These are phyloP conservation scores for Collybia mongolica DNA, from an alignment of 768 basidiomycete species.

Conservation along the genomic window DNA sequence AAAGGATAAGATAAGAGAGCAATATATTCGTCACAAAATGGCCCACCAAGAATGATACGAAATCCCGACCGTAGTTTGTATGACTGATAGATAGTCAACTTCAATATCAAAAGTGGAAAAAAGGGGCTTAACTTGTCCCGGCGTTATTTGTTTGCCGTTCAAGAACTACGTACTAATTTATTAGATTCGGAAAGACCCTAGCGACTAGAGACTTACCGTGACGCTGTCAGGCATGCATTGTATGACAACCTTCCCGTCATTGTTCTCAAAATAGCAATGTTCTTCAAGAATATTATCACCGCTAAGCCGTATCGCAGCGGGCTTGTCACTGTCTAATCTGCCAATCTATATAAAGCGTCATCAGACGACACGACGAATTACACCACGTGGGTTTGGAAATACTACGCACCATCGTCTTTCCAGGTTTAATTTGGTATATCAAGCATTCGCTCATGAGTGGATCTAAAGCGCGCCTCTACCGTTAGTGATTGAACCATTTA, in stretches of 20 bases:
- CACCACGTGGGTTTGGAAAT: constrained; percentile 3
- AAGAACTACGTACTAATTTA: constrained; percentile 58
- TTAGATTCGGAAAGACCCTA: too few relatives aligned
- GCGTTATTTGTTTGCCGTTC: constrained; percentile 85
- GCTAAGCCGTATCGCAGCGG: constrained; percentile 87
- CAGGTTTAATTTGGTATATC: constrained; percentile 89
- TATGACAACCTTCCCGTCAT: constrained; percentile 80
- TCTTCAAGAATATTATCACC: constrained; percentile 90
- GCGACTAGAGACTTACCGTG: constrained; percentile 53
- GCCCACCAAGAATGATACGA: constrained; percentile 90
- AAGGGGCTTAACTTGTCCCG: constrained; percentile 61
- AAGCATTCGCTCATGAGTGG: constrained; percentile 96
- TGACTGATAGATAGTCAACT: constrained; percentile 36
- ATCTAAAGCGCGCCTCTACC: constrained; percentile 44
- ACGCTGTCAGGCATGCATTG: constrained; percentile 78
- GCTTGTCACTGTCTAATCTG: constrained; percentile 77
- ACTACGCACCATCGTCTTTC: constrained; percentile 66
- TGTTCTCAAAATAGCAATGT: constrained; percentile 91
- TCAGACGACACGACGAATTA: constrained; percentile 1
- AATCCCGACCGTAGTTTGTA: constrained; percentile 92
- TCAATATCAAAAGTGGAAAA: neutral
- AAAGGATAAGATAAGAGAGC: constrained; percentile 9
- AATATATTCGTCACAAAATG: neutral
- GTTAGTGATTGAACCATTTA: constrained; percentile 10
- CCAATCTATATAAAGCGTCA: constrained; percentile 58